These are phyloP conservation scores for Blastocystis hominis DNA, from an alignment of 352 stramenopile genomes.

Conservation along the genomic window DNA sequence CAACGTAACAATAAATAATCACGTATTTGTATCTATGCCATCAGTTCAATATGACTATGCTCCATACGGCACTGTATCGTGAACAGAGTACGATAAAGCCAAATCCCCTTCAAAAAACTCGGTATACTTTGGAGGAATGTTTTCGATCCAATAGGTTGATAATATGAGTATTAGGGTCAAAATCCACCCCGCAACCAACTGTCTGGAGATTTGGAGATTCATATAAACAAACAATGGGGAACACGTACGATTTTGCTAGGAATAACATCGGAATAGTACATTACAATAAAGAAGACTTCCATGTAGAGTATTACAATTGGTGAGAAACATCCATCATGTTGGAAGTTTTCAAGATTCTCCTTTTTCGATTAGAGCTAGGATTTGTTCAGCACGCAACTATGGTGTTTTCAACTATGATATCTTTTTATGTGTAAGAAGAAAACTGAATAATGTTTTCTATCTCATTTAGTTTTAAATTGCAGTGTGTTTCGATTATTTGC, in stretches of 20 bases:
- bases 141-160: slow-evolving; percentile 13
- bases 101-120: slow-evolving; percentile 49
- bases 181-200: slow-evolving; percentile 16
- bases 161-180: neutral
- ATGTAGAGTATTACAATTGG: neutral
- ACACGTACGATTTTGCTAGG: neutral
- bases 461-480: too few relatives aligned
- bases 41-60: neutral
- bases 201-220: neutral
- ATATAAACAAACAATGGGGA: neutral
- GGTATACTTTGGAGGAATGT: slow-evolving; percentile 9
- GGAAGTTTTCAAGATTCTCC: neutral
- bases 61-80: slow-evolving; percentile 45
- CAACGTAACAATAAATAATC: slow-evolving; percentile 19
- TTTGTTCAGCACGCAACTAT: neutral
- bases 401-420: neutral
- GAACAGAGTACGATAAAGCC: slow-evolving; percentile 47
- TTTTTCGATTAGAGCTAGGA: neutral
- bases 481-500: too few relatives aligned
- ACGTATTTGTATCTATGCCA: slow-evolving; percentile 22
- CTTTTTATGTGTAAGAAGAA: too few relatives aligned
- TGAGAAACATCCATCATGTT: neutral
- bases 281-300: neutral
- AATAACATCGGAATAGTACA: neutral
- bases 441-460: too few relatives aligned